phyloP scores from a whole-genome alignment of 768 basidiomycete genomes.

The Hirschioporus abietinus region DNA sequence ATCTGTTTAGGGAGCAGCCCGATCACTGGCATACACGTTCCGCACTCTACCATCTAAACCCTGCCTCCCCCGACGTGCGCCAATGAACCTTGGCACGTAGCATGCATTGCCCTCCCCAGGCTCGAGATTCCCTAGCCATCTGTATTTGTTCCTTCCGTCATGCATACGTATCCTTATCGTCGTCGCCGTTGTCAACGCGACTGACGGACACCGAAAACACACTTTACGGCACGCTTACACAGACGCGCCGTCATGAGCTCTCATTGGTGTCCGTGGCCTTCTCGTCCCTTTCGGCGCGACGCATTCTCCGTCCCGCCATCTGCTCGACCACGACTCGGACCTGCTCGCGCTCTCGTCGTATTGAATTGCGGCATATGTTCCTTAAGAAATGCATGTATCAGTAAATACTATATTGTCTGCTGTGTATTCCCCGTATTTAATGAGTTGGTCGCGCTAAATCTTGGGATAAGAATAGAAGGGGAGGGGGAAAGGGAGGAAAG shows the following conservation, averaged over 20 bases:
- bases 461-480: background rate
- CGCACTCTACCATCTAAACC: background rate
- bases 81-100: background rate
- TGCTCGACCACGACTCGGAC: conserved; percentile 54
- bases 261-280: background rate
- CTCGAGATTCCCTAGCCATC: background rate
- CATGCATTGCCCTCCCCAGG: background rate
- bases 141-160: background rate
- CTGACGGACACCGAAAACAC: background rate
- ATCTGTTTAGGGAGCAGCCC: background rate
- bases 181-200: background rate
- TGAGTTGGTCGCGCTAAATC: conserved; percentile 10
- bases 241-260: background rate
- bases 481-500: background rate
- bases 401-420: conserved; percentile 3
- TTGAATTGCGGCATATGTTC: conserved; percentile 57
- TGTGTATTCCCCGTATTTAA: conserved; percentile 12
- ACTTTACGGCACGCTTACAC: too few species aligned
- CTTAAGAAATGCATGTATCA: conserved; percentile 27
- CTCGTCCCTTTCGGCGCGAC: background rate
- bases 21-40: background rate
- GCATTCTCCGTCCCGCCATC: conserved; percentile 42
- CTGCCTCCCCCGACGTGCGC: background rate
- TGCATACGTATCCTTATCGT: background rate
- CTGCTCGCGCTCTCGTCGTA: conserved; percentile 47